Evolutionary conservation across 1,284 basidiomycete genomes (phyloP).

Genomic region (Megacollybia platyphylla): DNA sequence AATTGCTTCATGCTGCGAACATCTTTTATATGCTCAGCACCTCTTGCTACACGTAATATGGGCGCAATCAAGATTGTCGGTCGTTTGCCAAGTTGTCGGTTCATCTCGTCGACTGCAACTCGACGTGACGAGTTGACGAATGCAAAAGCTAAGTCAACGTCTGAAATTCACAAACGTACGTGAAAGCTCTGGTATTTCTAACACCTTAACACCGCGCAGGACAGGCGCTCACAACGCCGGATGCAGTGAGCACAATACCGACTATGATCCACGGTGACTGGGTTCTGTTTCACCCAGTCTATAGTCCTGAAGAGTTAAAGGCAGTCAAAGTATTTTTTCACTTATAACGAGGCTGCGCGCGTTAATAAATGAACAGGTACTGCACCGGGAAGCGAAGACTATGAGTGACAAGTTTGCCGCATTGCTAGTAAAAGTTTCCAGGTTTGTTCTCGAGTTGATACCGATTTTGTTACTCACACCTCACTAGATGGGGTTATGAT

Average conservation of each 20-base stretch:
- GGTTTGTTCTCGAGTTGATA: slow-evolving; percentile 17
- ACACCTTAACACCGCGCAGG: background rate
- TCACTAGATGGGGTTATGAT: slow-evolving; percentile 54
- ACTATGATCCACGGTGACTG: slow-evolving; percentile 56
- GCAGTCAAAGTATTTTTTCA: slow-evolving; percentile 44
- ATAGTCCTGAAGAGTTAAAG: slow-evolving; percentile 66
- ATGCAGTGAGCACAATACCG: slow-evolving; percentile 30
- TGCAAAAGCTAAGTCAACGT: too few species aligned
- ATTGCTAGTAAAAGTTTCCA: slow-evolving; percentile 44
- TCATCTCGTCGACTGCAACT: too few species aligned
- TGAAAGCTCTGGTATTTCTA: too few species aligned
- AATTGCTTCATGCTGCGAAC: too few species aligned
- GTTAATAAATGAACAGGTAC: slow-evolving; percentile 32
- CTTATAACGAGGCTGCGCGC: background rate
- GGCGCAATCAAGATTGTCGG: too few species aligned
- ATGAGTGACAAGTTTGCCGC: slow-evolving; percentile 64
- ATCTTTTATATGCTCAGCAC: too few species aligned
- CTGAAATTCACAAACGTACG: too few species aligned
- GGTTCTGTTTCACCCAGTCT: slow-evolving; percentile 78
- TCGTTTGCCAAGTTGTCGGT: too few species aligned
- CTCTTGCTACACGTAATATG: too few species aligned
- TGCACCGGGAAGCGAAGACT: slow-evolving; percentile 56
- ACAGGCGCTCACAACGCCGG: slow-evolving; percentile 14
- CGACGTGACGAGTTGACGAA: too few species aligned
- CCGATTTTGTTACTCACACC: background rate